phyloP scores from a whole-genome alignment of 2,329 filamentous ascomycete species.

The Fusarium sp. region DNA sequence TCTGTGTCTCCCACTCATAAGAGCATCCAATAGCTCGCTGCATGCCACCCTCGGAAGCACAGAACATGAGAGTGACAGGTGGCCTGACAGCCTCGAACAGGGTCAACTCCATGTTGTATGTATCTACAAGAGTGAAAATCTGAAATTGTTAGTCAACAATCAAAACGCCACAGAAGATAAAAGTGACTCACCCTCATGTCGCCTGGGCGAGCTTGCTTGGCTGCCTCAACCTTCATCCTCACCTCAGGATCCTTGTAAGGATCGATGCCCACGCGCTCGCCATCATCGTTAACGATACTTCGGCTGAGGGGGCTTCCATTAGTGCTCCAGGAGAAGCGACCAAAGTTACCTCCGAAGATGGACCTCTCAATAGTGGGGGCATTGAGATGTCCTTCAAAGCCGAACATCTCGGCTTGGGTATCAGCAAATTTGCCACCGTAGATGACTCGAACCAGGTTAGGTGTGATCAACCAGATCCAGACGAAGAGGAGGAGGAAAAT shows the following conservation, averaged over 20 bases:
- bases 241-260: constrained; percentile 39
- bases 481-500: constrained; percentile 40
- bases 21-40: constrained; percentile 41
- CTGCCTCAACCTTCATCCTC: constrained; percentile 38
- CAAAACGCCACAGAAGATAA: no score
- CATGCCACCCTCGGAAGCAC: constrained; percentile 42
- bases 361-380: constrained; percentile 42
- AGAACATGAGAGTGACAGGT: constrained; percentile 41
- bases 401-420: constrained; percentile 46
- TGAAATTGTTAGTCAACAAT: constrained; percentile 10
- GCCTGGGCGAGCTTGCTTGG: constrained; percentile 41
- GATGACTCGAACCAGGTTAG: constrained; percentile 38
- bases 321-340: constrained; percentile 43
- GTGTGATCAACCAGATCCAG: constrained; percentile 37
- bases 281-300: constrained; percentile 38
- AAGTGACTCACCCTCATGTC: constrained; percentile 40
- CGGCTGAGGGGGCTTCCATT: constrained; percentile 43
- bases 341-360: constrained; percentile 45
- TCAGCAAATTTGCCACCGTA: constrained; percentile 45
- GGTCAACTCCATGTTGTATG: constrained; percentile 48
- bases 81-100: constrained; percentile 46
- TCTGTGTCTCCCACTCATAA: constrained; percentile 42
- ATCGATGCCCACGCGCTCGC: constrained; percentile 43
- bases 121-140: constrained; percentile 51
- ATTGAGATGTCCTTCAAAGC: constrained; percentile 47